Conservation (phyloP, 352 stramenopile species). For the Sclerospora graminicola region DNA sequence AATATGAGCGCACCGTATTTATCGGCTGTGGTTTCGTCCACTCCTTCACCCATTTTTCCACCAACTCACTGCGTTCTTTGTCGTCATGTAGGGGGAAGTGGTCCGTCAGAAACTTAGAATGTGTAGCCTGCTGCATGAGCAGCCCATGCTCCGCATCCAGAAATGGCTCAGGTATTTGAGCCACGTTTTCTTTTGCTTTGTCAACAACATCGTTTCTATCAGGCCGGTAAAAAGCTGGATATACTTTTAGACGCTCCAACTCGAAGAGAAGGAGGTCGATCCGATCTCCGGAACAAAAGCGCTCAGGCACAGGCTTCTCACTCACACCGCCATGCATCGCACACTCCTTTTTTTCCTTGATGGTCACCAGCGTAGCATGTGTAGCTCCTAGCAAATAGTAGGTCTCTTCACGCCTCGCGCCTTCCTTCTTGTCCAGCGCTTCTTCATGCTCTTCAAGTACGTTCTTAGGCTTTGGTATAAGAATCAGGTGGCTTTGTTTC, state of each 20-base stretch:
- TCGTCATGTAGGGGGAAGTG: slow-evolving; percentile 74
- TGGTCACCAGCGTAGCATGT: slow-evolving; percentile 36
- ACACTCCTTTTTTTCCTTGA: slow-evolving; percentile 52
- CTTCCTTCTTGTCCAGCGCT: slow-evolving; percentile 11
- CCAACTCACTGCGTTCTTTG: slow-evolving; percentile 46
- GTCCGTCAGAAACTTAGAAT: slow-evolving; percentile 51
- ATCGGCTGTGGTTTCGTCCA: slow-evolving; percentile 50
- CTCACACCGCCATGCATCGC: slow-evolving; percentile 30
- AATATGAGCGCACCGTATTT: slow-evolving; percentile 58
- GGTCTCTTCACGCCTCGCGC: slow-evolving; percentile 11
- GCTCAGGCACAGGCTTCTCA: slow-evolving; percentile 29
- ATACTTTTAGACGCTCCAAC: slow-evolving; percentile 43
- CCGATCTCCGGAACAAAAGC: slow-evolving; percentile 57
- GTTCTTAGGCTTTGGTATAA: slow-evolving; percentile 36
- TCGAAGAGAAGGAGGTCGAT: slow-evolving; percentile 73
- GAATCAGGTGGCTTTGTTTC: slow-evolving; percentile 45
- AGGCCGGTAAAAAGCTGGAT: slow-evolving; percentile 8
- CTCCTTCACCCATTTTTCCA: slow-evolving; percentile 70
- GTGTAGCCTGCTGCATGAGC: slow-evolving; percentile 58
- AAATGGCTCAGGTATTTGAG: slow-evolving; percentile 38
- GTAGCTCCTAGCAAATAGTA: slow-evolving; percentile 52
- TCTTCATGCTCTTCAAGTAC: slow-evolving; percentile 23
- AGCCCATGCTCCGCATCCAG: slow-evolving; percentile 54
- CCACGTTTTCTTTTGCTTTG: slow-evolving; percentile 3
- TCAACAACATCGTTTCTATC: neutral